Evolutionary conservation across 208 protist genomes (phyloP).

Genomic region (Crithidia bombi): DNA sequence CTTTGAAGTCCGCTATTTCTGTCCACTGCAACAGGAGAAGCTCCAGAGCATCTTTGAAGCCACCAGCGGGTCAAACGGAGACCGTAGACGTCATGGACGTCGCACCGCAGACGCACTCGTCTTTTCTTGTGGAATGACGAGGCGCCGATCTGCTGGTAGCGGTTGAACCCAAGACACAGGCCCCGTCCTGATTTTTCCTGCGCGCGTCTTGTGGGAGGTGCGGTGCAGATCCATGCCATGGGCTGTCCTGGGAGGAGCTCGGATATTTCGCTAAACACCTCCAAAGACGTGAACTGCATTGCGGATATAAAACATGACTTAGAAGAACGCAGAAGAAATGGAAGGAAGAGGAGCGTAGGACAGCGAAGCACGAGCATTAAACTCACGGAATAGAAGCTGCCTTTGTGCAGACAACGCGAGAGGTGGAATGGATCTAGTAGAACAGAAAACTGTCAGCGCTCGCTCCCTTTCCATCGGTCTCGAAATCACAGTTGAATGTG

Average conservation of each 20-base stretch:
- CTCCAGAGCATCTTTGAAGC: slow-evolving; percentile 20
- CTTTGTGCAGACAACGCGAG: background rate
- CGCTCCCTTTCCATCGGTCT: no score
- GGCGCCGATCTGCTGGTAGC: background rate
- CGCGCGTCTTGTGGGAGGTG: slow-evolving; percentile 6
- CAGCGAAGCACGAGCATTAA: slow-evolving; percentile 1
- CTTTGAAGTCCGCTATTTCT: background rate
- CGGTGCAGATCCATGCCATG: slow-evolving; percentile 13
- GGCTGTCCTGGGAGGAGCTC: slow-evolving; percentile 15
- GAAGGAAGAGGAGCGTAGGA: background rate
- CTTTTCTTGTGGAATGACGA: background rate
- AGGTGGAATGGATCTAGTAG: no score
- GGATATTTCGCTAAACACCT: slow-evolving; percentile 7
- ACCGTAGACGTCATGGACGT: slow-evolving; percentile 16
- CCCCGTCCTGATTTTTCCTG: slow-evolving; percentile 18
- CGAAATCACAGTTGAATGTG: no score
- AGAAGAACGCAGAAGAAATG: background rate
- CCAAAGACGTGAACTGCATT: slow-evolving; percentile 5
- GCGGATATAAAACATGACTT: background rate
- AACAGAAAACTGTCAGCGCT: no score
- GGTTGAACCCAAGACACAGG: slow-evolving; percentile 18
- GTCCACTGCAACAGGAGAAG: background rate
- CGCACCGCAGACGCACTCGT: slow-evolving; percentile 17
- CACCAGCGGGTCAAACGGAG: slow-evolving; percentile 33
- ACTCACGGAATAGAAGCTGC: background rate